A percentile compares a stretch with the other conserved stretches of the same genome.
Conservation (phyloP, 2,329 filamentous ascomycete species). For the Nemania sp. region DNA sequence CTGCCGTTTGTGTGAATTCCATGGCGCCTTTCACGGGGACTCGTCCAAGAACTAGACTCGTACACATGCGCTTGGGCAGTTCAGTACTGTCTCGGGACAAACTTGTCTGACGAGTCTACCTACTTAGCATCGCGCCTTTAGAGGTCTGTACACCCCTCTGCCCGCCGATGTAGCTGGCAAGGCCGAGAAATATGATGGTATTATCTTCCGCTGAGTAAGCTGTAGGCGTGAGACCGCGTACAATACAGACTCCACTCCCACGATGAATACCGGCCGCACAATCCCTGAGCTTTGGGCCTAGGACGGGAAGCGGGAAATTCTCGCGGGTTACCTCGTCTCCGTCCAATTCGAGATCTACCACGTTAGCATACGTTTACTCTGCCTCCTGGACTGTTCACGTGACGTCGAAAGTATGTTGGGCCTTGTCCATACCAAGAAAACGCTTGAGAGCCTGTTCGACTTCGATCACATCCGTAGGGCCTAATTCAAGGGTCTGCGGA, state of each 20-base stretch:
- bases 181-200: conserved; percentile 58
- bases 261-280: conserved; percentile 46
- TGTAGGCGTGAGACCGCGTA: conserved; percentile 56
- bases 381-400: conserved; percentile 15
- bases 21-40: conserved; percentile 50
- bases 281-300: conserved; percentile 43
- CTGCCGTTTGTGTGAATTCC: conserved; percentile 54
- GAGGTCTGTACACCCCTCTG: conserved; percentile 55
- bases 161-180: conserved; percentile 61
- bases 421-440: conserved; percentile 33
- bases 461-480: conserved; percentile 29
- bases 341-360: conserved; percentile 43
- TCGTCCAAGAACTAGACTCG: conserved; percentile 51
- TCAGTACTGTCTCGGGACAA: conserved; percentile 24
- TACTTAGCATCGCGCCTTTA: conserved; percentile 54
- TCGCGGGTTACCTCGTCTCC: conserved; percentile 44
- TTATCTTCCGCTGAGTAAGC: conserved; percentile 58
- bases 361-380: conserved; percentile 24
- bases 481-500: conserved; percentile 30
- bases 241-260: conserved; percentile 56
- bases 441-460: conserved; percentile 32
- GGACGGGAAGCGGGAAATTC: conserved; percentile 48
- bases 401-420: conserved; percentile 22
- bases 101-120: conserved; percentile 26
- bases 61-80: conserved; percentile 50